These are phyloP conservation scores for Lactifluus echinatus DNA, from an alignment of 768 basidiomycete genomes.

Conservation along the genomic window DNA sequence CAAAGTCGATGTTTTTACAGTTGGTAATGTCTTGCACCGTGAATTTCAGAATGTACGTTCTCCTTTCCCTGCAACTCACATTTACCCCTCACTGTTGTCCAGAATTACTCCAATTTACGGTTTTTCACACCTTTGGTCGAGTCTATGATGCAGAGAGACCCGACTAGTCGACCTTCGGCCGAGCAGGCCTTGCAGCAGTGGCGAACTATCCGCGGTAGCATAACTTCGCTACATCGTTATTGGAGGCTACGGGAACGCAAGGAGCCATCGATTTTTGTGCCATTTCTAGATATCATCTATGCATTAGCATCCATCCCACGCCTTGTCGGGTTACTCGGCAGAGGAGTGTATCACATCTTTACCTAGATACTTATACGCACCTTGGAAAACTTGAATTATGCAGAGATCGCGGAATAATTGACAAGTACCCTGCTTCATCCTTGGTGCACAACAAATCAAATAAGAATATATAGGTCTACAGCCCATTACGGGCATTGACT, in stretches of 20 bases:
- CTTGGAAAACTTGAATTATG: too few relatives aligned
- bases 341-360: neutral
- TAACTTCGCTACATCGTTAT: neutral
- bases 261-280: neutral
- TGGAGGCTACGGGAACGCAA: neutral
- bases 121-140: conserved; percentile 1
- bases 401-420: too few relatives aligned
- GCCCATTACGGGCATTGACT: too few relatives aligned
- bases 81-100: neutral
- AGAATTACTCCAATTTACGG: neutral
- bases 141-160: neutral
- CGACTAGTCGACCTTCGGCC: neutral
- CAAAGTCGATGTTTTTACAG: conserved; percentile 18
- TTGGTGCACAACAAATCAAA: too few relatives aligned
- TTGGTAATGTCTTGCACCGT: neutral
- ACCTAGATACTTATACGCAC: too few relatives aligned
- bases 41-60: neutral
- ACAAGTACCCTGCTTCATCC: too few relatives aligned
- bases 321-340: neutral
- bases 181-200: neutral
- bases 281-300: neutral
- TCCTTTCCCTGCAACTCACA: neutral
- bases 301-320: neutral
- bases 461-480: too few relatives aligned
- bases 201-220: neutral